Evolutionary conservation across 2,329 filamentous ascomycete species (phyloP).

Genomic region (Cercospora berteroae): DNA sequence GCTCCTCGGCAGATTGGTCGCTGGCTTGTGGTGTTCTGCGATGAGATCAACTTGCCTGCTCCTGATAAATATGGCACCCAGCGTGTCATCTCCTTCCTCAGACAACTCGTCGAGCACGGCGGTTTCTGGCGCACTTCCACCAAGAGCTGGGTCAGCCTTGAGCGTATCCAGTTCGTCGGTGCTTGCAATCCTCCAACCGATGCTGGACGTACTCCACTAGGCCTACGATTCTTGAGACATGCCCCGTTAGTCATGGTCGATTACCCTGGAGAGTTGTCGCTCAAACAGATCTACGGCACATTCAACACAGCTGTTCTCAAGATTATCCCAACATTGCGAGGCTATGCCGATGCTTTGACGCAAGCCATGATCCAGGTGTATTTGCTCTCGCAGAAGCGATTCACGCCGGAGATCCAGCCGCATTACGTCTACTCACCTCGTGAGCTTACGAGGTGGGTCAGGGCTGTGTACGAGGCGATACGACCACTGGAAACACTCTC

Average conservation of each 20-base stretch:
- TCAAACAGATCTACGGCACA: slow-evolving; percentile 96
- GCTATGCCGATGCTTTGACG: slow-evolving; percentile 89
- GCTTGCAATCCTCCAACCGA: slow-evolving; percentile 98
- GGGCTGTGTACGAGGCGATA: slow-evolving; percentile 96
- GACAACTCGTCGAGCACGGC: slow-evolving; percentile 97
- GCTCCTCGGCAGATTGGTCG: slow-evolving; percentile 94
- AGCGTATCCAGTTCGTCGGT: slow-evolving; percentile 97
- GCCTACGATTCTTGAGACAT: slow-evolving; percentile 88
- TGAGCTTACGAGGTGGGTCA: slow-evolving; percentile 96
- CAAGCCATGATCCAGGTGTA: slow-evolving; percentile 98
- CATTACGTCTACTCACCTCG: slow-evolving; percentile 99
- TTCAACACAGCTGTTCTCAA: slow-evolving; percentile 97
- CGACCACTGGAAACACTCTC: slow-evolving; percentile 83
- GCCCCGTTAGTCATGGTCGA: slow-evolving; percentile 99
- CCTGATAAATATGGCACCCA: slow-evolving; percentile 98
- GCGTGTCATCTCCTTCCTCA: slow-evolving; percentile 92
- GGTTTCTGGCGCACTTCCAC: slow-evolving; percentile 98
- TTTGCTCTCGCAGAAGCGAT: slow-evolving; percentile 86
- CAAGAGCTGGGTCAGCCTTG: slow-evolving; percentile 95
- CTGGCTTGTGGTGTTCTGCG: slow-evolving; percentile 98
- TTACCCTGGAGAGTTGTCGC: slow-evolving; percentile 91
- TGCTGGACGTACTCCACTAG: slow-evolving; percentile 91
- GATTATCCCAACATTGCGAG: slow-evolving; percentile 90
- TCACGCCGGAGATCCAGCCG: slow-evolving; percentile 94
- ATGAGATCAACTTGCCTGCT: slow-evolving; percentile 98